phyloP scores from a whole-genome alignment of 2,329 filamentous ascomycete genomes.

The Eutypella sp. region DNA sequence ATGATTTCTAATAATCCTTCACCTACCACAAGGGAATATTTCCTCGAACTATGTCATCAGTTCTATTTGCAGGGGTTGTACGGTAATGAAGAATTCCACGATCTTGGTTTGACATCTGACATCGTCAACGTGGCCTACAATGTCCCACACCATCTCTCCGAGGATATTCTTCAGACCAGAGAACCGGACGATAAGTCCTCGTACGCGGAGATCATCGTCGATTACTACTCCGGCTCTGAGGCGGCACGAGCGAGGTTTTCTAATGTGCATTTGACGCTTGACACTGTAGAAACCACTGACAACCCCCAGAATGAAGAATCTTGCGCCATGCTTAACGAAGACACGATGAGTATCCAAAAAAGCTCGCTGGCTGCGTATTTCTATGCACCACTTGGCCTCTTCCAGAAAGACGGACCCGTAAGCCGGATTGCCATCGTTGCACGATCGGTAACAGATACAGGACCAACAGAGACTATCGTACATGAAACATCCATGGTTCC shows the following conservation, averaged over 20 bases:
- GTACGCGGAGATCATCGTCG: background rate
- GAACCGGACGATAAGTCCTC: background rate
- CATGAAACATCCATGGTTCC: slow-evolving; percentile 28
- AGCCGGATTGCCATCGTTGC: slow-evolving; percentile 29
- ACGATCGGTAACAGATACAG: background rate
- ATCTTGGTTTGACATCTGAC: too few relatives aligned
- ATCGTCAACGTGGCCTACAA: slow-evolving; percentile 13
- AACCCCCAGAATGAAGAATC: slow-evolving; percentile 25
- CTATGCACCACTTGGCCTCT: slow-evolving; percentile 30
- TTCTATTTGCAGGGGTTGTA: slow-evolving; percentile 31
- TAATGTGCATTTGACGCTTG: slow-evolving; percentile 38
- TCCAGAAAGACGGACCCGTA: slow-evolving; percentile 29
- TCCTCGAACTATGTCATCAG: slow-evolving; percentile 29
- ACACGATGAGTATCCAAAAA: slow-evolving; percentile 32
- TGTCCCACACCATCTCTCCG: slow-evolving; percentile 12
- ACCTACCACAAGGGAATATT: slow-evolving; percentile 9
- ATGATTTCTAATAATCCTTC: too few relatives aligned
- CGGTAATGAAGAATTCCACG: background rate
- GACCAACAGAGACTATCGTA: slow-evolving; percentile 18
- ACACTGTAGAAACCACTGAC: slow-evolving; percentile 25
- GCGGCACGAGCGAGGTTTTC: slow-evolving; percentile 20
- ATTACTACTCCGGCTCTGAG: background rate
- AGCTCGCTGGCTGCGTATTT: slow-evolving; percentile 37
- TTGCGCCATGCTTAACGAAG: slow-evolving; percentile 28
- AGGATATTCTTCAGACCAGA: slow-evolving; percentile 5